These are phyloP conservation scores for Parasitella parasitica DNA, from an alignment of 371 early-diverging fungal genomes.

Conservation along the genomic window DNA sequence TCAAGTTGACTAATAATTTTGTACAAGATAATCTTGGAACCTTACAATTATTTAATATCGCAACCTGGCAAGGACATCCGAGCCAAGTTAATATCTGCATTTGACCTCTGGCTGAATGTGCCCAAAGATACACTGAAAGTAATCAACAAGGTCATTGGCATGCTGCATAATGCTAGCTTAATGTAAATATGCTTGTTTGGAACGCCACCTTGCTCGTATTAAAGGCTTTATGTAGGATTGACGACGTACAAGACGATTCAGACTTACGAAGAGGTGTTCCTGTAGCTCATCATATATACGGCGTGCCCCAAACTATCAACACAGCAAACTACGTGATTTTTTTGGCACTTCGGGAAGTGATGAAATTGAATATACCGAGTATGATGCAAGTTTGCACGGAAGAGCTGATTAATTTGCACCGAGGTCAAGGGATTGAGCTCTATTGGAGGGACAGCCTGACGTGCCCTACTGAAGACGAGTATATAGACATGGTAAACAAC, in stretches of 20 bases:
- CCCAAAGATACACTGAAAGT: slow-evolving; percentile 61
- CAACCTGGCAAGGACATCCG: slow-evolving; percentile 93
- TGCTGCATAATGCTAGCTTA: slow-evolving; percentile 93
- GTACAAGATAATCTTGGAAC: slow-evolving; percentile 69
- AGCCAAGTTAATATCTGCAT: slow-evolving; percentile 83
- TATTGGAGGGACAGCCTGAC: slow-evolving; percentile 74
- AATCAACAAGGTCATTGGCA: slow-evolving; percentile 84
- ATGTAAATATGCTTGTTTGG: too few species aligned
- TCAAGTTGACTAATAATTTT: neutral
- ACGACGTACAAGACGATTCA: slow-evolving; percentile 93
- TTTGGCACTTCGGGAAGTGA: slow-evolving; percentile 79
- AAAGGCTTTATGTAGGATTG: slow-evolving; percentile 15
- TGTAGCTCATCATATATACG: slow-evolving; percentile 95
- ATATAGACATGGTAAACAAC: slow-evolving; percentile 87
- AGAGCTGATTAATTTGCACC: slow-evolving; percentile 88
- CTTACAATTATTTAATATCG: slow-evolving; percentile 75
- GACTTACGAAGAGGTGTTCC: slow-evolving; percentile 88
- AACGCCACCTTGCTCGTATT: too few species aligned
- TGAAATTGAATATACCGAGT: slow-evolving; percentile 63
- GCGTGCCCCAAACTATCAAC: slow-evolving; percentile 89
- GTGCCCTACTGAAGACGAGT: slow-evolving; percentile 85
- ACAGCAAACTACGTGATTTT: slow-evolving; percentile 96
- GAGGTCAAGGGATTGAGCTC: slow-evolving; percentile 94
- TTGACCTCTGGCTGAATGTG: slow-evolving; percentile 85
- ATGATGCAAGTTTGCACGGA: slow-evolving; percentile 85